Base-by-base conservation (phyloP, 495 filamentous ascomycete species). In the Penicillium fimorum region DNA sequence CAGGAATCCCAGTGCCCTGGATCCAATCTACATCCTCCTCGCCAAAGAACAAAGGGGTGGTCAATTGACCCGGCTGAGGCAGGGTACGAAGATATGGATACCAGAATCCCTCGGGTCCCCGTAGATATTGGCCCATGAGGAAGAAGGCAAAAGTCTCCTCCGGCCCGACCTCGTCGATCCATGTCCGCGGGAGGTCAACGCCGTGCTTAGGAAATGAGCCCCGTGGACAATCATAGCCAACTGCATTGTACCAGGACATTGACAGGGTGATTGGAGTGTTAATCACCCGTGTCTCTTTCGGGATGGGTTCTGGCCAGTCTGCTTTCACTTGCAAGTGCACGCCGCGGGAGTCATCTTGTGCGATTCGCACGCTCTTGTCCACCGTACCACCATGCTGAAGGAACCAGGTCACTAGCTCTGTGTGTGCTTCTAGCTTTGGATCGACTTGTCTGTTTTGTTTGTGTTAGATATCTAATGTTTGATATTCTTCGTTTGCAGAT, bases 21-120 rank as follows among this genome's bases (percentile, higher is more conserved):
- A 89, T 65, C 80, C 80, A 87, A 48, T 67, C 65, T 27, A 83
- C 53, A 69, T 88, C 86, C 38, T 74, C 74, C 18, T 78, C 74
- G 11, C 74, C 69, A 66, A 83, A 87, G 58, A 79, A 87, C 45
- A 86, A 51, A 1, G 82, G 82, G 9, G 84, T 86, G 33, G 77
- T 78, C 57, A 86, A 71, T 1, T 76, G 71, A 3, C 76, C 72
- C 6, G 78, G 76, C 47, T 66, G 64, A n/a, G 86, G 86, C 41
- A 89, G 57, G 22, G 77, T 77, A 15, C 72, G 67, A 15, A 88
- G 63, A 67, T 88, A 89, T 4, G 84, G 83, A 62, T 68, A 74
- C 86, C 86, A 89, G 55, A 81, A 82, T 1, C 82, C 78, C n/a
- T 72, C 53, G 15, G 67, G 35, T 1, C 70, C 73, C 7, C 77